phyloP scores from a whole-genome alignment of 495 filamentous ascomycete species.

The Neurospora sp. region DNA sequence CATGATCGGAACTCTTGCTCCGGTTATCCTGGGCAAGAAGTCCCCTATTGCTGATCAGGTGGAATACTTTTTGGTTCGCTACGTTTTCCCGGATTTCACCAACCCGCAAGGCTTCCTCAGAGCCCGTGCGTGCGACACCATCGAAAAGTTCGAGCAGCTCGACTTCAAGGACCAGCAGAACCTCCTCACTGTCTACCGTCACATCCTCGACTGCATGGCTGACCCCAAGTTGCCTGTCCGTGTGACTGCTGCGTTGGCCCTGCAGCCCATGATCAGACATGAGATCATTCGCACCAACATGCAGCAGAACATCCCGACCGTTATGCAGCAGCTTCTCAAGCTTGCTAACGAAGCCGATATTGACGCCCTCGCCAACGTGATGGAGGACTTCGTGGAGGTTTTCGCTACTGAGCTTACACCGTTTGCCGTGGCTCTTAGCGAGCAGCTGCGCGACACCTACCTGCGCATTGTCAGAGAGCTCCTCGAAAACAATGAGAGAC shows the following conservation, averaged over 20 bases:
- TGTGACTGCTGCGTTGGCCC: conserved; percentile 85
- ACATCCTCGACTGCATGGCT: conserved; percentile 95
- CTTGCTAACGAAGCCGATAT: conserved; percentile 93
- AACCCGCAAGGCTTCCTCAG: conserved; percentile 88
- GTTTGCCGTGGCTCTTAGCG: conserved; percentile 93
- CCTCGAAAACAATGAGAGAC: conserved; percentile 69
- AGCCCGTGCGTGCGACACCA: conserved; percentile 88
- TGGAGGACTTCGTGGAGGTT: conserved; percentile 99
- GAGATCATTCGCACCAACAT: conserved; percentile 87
- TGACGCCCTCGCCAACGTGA: conserved; percentile 92
- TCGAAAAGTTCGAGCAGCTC: conserved; percentile 94
- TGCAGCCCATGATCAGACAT: conserved; percentile 92
- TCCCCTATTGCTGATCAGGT: conserved; percentile 95
- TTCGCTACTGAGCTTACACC: conserved; percentile 93
- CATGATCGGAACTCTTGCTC: conserved; percentile 93
- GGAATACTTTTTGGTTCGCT: conserved; percentile 97
- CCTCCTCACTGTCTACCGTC: conserved; percentile 87
- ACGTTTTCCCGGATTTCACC: conserved; percentile 96
- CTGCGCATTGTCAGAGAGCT: conserved; percentile 87
- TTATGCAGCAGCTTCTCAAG: conserved; percentile 97
- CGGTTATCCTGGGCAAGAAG: conserved; percentile 93
- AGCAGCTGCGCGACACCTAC: conserved; percentile 94
- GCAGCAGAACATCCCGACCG: conserved; percentile 97
- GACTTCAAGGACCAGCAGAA: conserved; percentile 94
- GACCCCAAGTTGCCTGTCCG: conserved; percentile 83